Conservation (phyloP, 2,329 filamentous ascomycete species). For the Sporothrix curviconia region DNA sequence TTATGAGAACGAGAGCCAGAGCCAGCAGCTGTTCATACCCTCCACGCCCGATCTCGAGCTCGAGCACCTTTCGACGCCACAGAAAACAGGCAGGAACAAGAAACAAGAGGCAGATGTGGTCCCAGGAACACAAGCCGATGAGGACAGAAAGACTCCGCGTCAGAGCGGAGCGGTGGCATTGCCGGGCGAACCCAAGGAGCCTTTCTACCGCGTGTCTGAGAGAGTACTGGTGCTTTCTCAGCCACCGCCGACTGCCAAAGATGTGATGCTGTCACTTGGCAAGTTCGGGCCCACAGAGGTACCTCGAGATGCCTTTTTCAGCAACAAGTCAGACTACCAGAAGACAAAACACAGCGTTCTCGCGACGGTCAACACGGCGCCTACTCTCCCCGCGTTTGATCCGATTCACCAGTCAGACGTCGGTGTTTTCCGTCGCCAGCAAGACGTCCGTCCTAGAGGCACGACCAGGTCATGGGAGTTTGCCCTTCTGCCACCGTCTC, state of each 20-base stretch:
- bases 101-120: background rate
- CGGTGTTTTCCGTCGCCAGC: background rate
- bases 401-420: background rate
- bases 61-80: background rate
- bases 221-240: background rate
- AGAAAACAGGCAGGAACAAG: background rate
- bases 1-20: background rate
- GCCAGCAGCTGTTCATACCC: background rate
- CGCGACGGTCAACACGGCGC: background rate
- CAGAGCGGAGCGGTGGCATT: no score
- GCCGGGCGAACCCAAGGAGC: background rate
- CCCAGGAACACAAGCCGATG: background rate
- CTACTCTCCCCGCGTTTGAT: background rate
- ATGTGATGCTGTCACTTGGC: slow-evolving; percentile 2
- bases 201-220: background rate
- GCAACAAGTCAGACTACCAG: slow-evolving; percentile 76
- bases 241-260: background rate
- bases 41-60: slow-evolving; percentile 1
- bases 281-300: slow-evolving; percentile 52
- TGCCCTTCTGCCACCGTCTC: slow-evolving; percentile 61
- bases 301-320: slow-evolving; percentile 82
- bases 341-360: background rate
- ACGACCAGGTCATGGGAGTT: slow-evolving; percentile 60
- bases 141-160: background rate
- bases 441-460: background rate